These are phyloP conservation scores for Paramecium biaurelia DNA, from an alignment of 73 alveolate species.

Conservation along the genomic window DNA sequence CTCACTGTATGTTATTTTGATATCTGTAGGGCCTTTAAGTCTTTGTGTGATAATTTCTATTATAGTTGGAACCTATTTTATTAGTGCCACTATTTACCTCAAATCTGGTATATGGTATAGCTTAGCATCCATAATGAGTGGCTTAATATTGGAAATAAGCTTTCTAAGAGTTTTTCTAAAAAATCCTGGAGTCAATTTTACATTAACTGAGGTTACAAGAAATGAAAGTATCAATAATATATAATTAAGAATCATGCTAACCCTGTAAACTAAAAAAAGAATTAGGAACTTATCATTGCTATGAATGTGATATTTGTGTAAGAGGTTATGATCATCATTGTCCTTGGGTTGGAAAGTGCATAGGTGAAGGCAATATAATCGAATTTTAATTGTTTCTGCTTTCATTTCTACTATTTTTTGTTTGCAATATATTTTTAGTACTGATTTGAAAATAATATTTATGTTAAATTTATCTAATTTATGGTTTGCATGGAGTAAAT, in stretches of 20 bases:
- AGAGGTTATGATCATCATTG: constrained; percentile 86
- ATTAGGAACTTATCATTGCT: constrained; percentile 73
- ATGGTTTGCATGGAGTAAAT: constrained; percentile 40
- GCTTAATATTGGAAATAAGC: background rate
- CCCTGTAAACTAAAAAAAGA: background rate
- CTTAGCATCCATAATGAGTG: background rate
- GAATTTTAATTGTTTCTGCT: constrained; percentile 61
- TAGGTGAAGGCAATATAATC: constrained; percentile 69
- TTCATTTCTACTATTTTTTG: constrained; percentile 46
- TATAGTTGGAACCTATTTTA: background rate
- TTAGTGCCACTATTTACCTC: background rate
- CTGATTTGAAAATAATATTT: background rate
- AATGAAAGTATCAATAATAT: background rate
- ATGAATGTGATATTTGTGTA: constrained; percentile 72
- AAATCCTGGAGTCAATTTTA: constrained; percentile 48
- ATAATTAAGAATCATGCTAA: background rate
- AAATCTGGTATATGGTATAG: background rate
- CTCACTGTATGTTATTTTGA: background rate
- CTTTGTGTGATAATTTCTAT: background rate
- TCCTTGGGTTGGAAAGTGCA: constrained; percentile 89
- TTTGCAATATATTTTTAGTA: background rate
- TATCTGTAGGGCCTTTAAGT: constrained; percentile 36
- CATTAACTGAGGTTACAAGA: background rate
- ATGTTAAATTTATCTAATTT: background rate
- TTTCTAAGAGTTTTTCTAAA: background rate